phyloP scores from a whole-genome alignment of 441 rosid genomes.

The Gossypium davidsonii region DNA sequence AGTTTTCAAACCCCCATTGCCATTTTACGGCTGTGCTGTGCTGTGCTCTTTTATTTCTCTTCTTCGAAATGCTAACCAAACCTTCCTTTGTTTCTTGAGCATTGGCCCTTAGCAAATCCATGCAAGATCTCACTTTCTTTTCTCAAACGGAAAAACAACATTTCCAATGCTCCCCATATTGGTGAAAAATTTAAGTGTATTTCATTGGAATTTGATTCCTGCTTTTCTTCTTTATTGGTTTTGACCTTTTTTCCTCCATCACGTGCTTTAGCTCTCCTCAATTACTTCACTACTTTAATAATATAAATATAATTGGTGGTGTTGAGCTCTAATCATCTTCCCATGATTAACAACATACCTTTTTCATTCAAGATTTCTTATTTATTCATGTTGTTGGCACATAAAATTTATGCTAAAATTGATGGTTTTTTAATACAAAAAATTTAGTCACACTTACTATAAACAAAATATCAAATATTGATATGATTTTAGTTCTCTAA shows the following conservation, averaged over 20 bases:
- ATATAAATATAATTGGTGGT: not conserved
- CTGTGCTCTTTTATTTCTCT: not conserved
- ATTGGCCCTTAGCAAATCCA: constrained; percentile 5
- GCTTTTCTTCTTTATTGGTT: not conserved
- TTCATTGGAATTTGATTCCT: not conserved
- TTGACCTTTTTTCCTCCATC: not conserved
- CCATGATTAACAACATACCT: not conserved
- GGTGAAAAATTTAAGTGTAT: not conserved
- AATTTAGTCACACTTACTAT: too few relatives aligned
- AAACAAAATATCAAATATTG: too few relatives aligned
- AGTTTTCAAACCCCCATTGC: not conserved
- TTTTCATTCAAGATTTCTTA: too few relatives aligned
- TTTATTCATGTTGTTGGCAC: too few relatives aligned
- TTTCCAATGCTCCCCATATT: not conserved
- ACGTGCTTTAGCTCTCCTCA: not conserved
- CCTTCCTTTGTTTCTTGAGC: not conserved
- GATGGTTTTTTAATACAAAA: too few relatives aligned
- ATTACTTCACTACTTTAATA: not conserved
- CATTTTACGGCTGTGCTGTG: not conserved
- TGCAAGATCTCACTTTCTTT: not conserved
- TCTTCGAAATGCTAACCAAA: constrained; percentile 2
- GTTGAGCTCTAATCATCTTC: not conserved
- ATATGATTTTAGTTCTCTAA: too few relatives aligned
- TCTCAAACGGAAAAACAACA: not conserved
- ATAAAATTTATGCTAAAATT: too few relatives aligned